Evolutionary conservation across 2,329 filamentous ascomycete species (phyloP).

Genomic region (Cladosporium sp.): DNA sequence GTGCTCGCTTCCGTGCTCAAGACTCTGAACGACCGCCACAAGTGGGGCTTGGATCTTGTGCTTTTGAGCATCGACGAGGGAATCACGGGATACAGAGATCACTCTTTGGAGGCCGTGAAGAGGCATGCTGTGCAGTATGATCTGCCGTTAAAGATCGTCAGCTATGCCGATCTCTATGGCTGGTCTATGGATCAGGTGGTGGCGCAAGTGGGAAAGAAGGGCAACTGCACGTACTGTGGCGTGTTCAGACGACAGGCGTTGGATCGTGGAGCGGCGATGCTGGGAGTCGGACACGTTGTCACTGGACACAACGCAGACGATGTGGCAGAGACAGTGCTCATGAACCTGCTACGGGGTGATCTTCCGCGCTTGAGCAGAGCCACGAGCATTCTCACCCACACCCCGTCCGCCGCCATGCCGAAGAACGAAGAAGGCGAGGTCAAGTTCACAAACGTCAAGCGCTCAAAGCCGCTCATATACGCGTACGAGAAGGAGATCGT

Average conservation of each 20-base stretch:
- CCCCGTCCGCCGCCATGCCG: conserved; percentile 43
- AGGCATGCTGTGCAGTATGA: conserved; percentile 87
- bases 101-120: conserved; percentile 95
- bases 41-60: conserved; percentile 82
- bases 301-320: conserved; percentile 98
- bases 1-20: conserved; percentile 93
- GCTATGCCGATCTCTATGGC: conserved; percentile 90
- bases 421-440: conserved; percentile 26
- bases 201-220: conserved; percentile 92
- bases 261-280: conserved; percentile 82
- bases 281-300: conserved; percentile 89
- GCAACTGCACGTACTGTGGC: conserved; percentile 98
- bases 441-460: conserved; percentile 82
- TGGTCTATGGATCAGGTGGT: conserved; percentile 99
- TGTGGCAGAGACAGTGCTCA: conserved; percentile 93
- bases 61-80: conserved; percentile 94
- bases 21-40: conserved; percentile 85
- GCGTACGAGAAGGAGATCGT: conserved; percentile 99
- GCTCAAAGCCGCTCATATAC: conserved; percentile 96
- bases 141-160: conserved; percentile 88
- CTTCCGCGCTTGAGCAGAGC: conserved; percentile 81
- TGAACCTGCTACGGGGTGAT: conserved; percentile 93
- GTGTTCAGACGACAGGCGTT: conserved; percentile 93
- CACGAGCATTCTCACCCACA: conserved; percentile 78
- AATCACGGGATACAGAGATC: conserved; percentile 94